Evolutionary conservation across 2,329 filamentous ascomycete genomes (phyloP).

Genomic region (Aspergillus pseudonomiae): DNA sequence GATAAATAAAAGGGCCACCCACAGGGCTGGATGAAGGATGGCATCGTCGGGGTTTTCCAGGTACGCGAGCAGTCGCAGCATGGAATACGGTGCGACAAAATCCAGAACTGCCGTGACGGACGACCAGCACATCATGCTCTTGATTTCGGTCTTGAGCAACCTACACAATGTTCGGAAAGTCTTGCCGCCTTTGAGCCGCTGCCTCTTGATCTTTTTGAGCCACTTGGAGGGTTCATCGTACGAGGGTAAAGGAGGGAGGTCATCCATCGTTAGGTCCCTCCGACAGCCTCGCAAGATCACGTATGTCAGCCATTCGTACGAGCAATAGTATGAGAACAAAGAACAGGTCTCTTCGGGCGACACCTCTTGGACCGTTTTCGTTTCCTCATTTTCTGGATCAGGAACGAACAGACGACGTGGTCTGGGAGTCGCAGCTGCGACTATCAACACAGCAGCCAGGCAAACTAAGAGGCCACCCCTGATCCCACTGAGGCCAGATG

Average conservation of each 20-base stretch:
- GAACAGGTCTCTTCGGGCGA: slow-evolving; percentile 39
- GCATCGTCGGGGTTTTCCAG: slow-evolving; percentile 51
- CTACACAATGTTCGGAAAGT: slow-evolving; percentile 30
- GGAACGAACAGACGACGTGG: slow-evolving; percentile 19
- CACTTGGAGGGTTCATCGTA: slow-evolving; percentile 34
- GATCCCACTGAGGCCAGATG: slow-evolving; percentile 18
- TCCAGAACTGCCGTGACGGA: slow-evolving; percentile 41
- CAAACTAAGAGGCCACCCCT: slow-evolving; percentile 22
- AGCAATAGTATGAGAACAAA: slow-evolving; percentile 36
- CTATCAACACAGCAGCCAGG: slow-evolving; percentile 20
- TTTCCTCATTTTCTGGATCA: slow-evolving; percentile 22
- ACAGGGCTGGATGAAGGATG: slow-evolving; percentile 54
- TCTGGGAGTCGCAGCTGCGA: slow-evolving; percentile 23
- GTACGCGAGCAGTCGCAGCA: slow-evolving; percentile 58
- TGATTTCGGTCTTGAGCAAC: slow-evolving; percentile 30
- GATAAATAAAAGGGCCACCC: slow-evolving; percentile 58
- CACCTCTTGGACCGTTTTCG: slow-evolving; percentile 7
- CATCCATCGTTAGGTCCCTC: slow-evolving; percentile 34
- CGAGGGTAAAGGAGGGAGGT: slow-evolving; percentile 35
- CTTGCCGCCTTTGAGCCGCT: slow-evolving; percentile 30
- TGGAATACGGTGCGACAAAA: slow-evolving; percentile 56
- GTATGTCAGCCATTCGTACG: slow-evolving; percentile 39
- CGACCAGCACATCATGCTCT: slow-evolving; percentile 32
- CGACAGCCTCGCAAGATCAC: slow-evolving; percentile 33
- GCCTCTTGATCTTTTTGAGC: slow-evolving; percentile 27